phyloP scores from a whole-genome alignment of 352 stramenopile species.

The Phytophthora hibernalis region DNA sequence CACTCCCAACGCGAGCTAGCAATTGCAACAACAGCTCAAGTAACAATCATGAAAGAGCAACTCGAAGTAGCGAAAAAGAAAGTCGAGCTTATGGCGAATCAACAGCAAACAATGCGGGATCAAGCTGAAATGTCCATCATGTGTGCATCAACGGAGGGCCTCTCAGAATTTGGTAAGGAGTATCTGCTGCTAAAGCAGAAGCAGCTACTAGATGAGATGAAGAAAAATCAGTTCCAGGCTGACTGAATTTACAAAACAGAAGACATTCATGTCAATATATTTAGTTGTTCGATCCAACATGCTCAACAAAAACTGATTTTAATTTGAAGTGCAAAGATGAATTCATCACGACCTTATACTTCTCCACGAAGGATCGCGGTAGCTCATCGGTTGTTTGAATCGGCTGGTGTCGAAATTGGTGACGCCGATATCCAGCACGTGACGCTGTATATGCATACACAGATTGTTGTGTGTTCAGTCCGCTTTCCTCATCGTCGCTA shows the following conservation, averaged over 20 bases:
- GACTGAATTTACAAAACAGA: background rate
- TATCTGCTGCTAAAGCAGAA: constrained; percentile 7
- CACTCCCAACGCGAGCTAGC: no score
- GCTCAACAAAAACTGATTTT: no score
- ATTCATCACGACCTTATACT: no score
- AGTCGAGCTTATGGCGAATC: background rate
- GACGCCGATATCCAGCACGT: no score
- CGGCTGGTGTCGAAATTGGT: no score
- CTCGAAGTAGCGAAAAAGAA: constrained; percentile 10
- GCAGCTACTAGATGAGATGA: constrained; percentile 1
- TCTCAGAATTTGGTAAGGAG: constrained; percentile 9
- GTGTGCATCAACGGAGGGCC: background rate
- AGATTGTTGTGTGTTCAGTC: no score
- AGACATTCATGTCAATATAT: background rate
- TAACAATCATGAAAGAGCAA: constrained; percentile 10
- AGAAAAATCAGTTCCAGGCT: background rate
- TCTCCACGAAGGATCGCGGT: no score
- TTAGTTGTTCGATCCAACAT: background rate
- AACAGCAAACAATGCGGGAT: constrained; percentile 1
- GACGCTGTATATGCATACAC: no score
- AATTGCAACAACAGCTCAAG: constrained; percentile 6
- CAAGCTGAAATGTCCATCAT: no score
- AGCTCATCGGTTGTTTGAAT: no score
- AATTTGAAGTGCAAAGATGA: no score
- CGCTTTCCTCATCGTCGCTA: no score